Percentiles rank a stretch among this genome's conserved stretches.
Conservation (phyloP, 768 basidiomycete species). For the Tephrocybe sp. region DNA sequence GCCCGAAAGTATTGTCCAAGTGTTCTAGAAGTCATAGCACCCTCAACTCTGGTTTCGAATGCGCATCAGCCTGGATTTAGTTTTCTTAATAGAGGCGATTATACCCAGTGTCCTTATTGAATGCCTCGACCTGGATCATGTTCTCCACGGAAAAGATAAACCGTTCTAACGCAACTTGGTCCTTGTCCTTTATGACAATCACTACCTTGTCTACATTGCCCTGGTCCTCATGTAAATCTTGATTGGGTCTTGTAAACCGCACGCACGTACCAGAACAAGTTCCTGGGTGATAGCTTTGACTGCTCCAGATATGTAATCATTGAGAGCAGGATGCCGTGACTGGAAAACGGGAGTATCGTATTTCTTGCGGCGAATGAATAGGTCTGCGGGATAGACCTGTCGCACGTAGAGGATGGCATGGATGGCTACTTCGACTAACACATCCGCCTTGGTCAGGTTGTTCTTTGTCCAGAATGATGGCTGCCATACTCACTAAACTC, state of each 20-base stretch:
- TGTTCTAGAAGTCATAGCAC: constrained; percentile 62
- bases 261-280: constrained; percentile 52
- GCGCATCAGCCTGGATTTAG: neutral
- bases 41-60: constrained; percentile 51
- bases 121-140: constrained; percentile 71
- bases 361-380: constrained; percentile 86
- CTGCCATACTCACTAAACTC: constrained; percentile 73
- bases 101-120: constrained; percentile 70
- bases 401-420: constrained; percentile 92
- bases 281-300: constrained; percentile 82
- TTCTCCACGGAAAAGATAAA: constrained; percentile 87
- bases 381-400: constrained; percentile 84
- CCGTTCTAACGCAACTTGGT: constrained; percentile 82
- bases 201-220: constrained; percentile 80
- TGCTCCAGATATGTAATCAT: constrained; percentile 88
- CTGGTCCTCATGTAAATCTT: constrained; percentile 33
- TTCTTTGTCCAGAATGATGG: neutral
- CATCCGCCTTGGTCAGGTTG: neutral
- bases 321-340: constrained; percentile 87
- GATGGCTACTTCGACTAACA: constrained; percentile 87
- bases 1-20: constrained; percentile 80
- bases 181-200: constrained; percentile 80
- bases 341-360: constrained; percentile 92
- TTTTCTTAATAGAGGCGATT: constrained; percentile 2
- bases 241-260: neutral